Base-by-base conservation (phyloP, 768 basidiomycete species). In the Pilatotrama ljubarskyi region DNA sequence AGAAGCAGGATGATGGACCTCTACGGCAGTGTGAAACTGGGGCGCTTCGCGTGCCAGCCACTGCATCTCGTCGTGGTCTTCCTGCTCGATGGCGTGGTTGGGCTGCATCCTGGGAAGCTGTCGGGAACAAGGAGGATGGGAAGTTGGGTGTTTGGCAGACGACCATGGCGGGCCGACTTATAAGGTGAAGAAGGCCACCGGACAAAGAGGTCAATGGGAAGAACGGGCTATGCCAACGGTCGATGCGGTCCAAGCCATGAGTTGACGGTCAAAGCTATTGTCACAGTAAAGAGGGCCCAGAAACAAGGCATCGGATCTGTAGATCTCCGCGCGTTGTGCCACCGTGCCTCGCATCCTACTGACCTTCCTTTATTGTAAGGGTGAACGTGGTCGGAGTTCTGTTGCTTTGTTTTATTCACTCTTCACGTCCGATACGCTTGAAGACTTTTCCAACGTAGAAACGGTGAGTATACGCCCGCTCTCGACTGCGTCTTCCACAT, bases 21-120 rank as follows among this genome's bases (percentile, higher is more conserved):
- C 54, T 7, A n/a, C 11, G 11, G 25, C 35, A 14, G 44, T 50
- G 24, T 61, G 59, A 29, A 61, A 61, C 53, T 61, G 59, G n/a
- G 59, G 59, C 48, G 59, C 59, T 20, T 60, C 52, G 51, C 47
- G 59, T 17, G 40, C 51, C 51, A 60, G 59, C 59, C 59, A 60
- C 46, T 49, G 24, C 52, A 60, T 48, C 29, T 32, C 29, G 13
- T 60, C 52, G 26, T 54, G 47, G 32, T 60, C 59, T 8, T 54
- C 51, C 29, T 57, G 55, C 47, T 59, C 58, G 44, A 54, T 22
- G 35, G 5, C n/a, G 24, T 37, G 51, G 38, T 40, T 26, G 37
- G 51, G 22, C 38, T 25, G 59, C 55, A 57, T 57, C 47, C 38
- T 57, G 48, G 43, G 35, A 46, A 51, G 51, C 38, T 24, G 51